phyloP scores from a whole-genome alignment of 345 rosid species.

The Mangifera indica region DNA sequence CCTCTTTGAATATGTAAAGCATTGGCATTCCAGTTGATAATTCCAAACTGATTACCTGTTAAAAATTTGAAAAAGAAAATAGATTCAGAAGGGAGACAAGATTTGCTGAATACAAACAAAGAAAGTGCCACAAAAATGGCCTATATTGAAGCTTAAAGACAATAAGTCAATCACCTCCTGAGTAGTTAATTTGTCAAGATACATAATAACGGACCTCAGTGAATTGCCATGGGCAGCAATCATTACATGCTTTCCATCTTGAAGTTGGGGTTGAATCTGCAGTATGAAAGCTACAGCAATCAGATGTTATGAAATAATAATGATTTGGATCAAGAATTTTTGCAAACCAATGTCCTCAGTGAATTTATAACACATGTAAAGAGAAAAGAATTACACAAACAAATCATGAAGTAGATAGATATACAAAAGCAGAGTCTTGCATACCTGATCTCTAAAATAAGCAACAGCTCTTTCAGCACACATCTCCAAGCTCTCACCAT shows the following conservation, averaged over 20 bases:
- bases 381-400: background rate
- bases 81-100: background rate
- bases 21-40: conserved; percentile 91
- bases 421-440: conserved; percentile 6
- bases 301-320: conserved; percentile 17
- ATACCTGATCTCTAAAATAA: conserved; percentile 55
- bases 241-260: conserved; percentile 78
- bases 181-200: conserved; percentile 91
- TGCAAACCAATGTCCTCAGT: background rate
- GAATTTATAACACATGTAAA: background rate
- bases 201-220: conserved; percentile 90
- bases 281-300: conserved; percentile 7
- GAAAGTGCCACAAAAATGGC: background rate
- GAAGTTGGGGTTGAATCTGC: conserved; percentile 91
- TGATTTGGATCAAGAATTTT: background rate
- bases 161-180: conserved; percentile 63
- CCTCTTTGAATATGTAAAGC: conserved; percentile 89
- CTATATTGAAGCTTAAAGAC: background rate
- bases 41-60: conserved; percentile 78
- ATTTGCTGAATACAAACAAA: background rate
- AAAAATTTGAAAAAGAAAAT: background rate
- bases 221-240: conserved; percentile 98
- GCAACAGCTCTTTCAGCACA: conserved; percentile 95
- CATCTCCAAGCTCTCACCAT: conserved; percentile 99
- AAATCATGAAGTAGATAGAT: conserved; percentile 9